Base-by-base conservation (phyloP, 257 asterid species). In the Ligustrum vulgare region DNA sequence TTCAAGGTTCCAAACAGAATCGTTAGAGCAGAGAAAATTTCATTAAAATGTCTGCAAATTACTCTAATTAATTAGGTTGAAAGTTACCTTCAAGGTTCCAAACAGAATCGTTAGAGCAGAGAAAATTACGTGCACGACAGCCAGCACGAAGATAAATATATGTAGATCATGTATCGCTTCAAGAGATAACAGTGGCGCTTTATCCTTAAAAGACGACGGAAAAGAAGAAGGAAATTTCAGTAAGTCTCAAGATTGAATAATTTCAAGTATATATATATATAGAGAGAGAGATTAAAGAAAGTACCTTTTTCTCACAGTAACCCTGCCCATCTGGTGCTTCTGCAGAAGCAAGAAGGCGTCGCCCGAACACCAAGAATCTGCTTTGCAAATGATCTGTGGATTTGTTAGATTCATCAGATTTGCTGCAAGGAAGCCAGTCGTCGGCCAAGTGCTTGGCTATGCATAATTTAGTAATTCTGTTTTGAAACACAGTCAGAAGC, bases 341-440 rank as follows among this genome's bases (percentile, higher is more conserved):
- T 0, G 89, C 78, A 51, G n/a, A 23, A n/a, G 64, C 64, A 33
- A 87, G 87, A 35, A 85, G 86, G 77, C 81, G 90, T 32, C 86
- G 87, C 58, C 67, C 31, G 8, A 78, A 75, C 37, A 80, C 47
- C 71, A 77, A 69, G 73, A 85, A 72, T 41, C 33, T 70, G 56
- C 69, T 70, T 70, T 63, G 79, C 6, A 82, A 75, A 70, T 87
- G 91, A 43, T 80, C 66, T 0, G 74, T 80, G 35, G 89, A 34
- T 71, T 69, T 75, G 2, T 70, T 56, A 22, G 64, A 56, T 7
- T 66, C 33, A 8, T 63, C 81, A 3, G 34, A 75, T 73, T 79
- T 83, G n/a, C 75, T 75, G 81, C 96, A 90, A 51, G 93, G 96
- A 73, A 90, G 90, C 96, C 91, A 90, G 76, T 81, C 77, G 56